Conservation (phyloP, 371 early-diverging fungal species). For the Mortierella sp. region DNA sequence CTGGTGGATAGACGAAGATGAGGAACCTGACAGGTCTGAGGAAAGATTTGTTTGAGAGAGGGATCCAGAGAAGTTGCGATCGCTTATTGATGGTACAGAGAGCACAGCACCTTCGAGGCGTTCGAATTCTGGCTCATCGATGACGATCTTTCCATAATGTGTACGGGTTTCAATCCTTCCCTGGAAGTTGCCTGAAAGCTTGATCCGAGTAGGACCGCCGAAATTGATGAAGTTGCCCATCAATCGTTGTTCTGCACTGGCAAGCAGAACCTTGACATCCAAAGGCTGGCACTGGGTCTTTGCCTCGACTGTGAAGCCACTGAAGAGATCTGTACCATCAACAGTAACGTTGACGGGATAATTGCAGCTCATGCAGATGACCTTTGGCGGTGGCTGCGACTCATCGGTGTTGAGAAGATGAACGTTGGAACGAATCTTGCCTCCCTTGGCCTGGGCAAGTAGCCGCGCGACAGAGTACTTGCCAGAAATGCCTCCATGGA, state of each 20-base stretch:
- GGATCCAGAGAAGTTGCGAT: conserved; percentile 3
- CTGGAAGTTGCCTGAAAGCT: conserved; percentile 46
- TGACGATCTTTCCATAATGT: conserved; percentile 43
- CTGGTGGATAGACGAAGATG: conserved; percentile 24
- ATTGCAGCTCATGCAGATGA: conserved; percentile 35
- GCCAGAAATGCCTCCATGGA: conserved; percentile 34
- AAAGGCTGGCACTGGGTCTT: conserved; percentile 49
- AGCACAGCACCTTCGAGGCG: conserved; percentile 45
- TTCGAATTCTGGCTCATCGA: conserved; percentile 51
- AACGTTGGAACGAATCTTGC: conserved; percentile 37
- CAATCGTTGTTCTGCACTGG: conserved; percentile 27
- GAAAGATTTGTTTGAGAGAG: conserved; percentile 1
- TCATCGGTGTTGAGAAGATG: conserved; percentile 48
- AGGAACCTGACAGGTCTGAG: neutral
- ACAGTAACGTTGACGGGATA: conserved; percentile 28
- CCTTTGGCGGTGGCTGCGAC: conserved; percentile 35
- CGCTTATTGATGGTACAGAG: conserved; percentile 31
- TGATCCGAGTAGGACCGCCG: conserved; percentile 40
- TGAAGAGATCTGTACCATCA: conserved; percentile 47
- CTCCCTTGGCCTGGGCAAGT: conserved; percentile 24
- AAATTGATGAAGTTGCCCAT: conserved; percentile 58
- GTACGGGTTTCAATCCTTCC: conserved; percentile 49
- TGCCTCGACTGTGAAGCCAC: conserved; percentile 46
- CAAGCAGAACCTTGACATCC: conserved; percentile 47
- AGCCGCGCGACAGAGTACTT: conserved; percentile 46